Evolutionary conservation across 768 basidiomycete genomes (phyloP), one percentile per base, ranked within the genome.

Genomic region (Russula virescens): DNA sequence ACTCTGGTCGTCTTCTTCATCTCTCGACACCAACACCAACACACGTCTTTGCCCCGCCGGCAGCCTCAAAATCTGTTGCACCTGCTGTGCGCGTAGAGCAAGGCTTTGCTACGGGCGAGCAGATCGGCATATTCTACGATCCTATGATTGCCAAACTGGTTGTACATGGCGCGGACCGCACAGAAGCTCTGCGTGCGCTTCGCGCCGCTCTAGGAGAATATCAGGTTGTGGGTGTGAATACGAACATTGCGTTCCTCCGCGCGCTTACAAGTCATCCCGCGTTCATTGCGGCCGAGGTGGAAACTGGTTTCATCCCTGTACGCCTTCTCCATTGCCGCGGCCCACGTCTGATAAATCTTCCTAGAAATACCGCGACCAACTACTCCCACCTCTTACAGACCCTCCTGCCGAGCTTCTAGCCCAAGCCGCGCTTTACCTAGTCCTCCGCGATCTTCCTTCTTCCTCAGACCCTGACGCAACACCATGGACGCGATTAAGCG

Each of bases 91-190:
- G 94, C n/a, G 81, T 97, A 11, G 94, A 96, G 69, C 91, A 94
- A 72, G 94, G 95, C 0, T 94, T 96, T 74, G 79, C 75, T 3
- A 82, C 87, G 69, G 90, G 89, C 5, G 80, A 89, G 18, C 83
- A 87, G 66, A 92, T 92, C 47, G 89, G 91, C 23, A 88, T 94
- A 1, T 94, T 86, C 73, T 95, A 94, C 71, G 92, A 95, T 68
- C 91, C 92, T 0, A 87, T 95, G 85, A 94, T 95, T 62, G 87
- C 91, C 3, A 95, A 95, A 72, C 85, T 97, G 6, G 88, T 98
- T 19, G 91, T 91, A 10, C 90, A 93, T 67, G 94, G 91, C 16
- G 77, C 83, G 28, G 89, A 94, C 73, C 82, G 94, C 23, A 83
- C 84, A 2, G 91, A 94, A 70, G 94, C 94, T 0, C 73, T 98